Conservation (phyloP, 805 yeast genomes). For the Kurtzmaniella fragi region DNA sequence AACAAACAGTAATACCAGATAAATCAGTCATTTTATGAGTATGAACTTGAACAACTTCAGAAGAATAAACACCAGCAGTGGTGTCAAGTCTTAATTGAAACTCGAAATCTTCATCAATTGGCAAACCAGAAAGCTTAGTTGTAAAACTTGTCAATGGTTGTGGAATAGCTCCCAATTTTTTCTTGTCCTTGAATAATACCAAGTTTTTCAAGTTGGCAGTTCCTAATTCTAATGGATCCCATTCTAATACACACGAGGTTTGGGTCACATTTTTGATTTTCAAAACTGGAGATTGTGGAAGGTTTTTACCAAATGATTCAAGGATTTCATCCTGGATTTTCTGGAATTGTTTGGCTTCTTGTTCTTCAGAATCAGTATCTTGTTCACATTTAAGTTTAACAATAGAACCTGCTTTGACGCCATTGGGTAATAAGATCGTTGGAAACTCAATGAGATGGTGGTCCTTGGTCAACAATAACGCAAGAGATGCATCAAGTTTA, state of each 20-base stretch:
- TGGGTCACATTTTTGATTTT: conserved; percentile 79
- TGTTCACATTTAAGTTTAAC: conserved; percentile 81
- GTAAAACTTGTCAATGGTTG: conserved; percentile 73
- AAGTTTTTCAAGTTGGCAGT: conserved; percentile 75
- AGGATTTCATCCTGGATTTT: conserved; percentile 69
- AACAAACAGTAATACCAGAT: conserved; percentile 84
- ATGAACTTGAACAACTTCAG: conserved; percentile 62
- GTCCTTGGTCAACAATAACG: conserved; percentile 81
- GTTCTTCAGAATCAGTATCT: conserved; percentile 59
- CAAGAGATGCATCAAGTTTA: conserved; percentile 90
- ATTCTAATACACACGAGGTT: conserved; percentile 89
- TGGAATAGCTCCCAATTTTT: conserved; percentile 77
- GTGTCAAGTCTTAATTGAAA: conserved; percentile 81
- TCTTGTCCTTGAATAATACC: conserved; percentile 68
- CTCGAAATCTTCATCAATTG: conserved; percentile 75
- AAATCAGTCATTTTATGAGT: conserved; percentile 97
- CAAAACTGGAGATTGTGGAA: conserved; percentile 69
- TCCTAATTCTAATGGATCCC: conserved; percentile 86
- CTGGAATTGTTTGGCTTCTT: conserved; percentile 56
- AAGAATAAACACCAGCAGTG: conserved; percentile 79
- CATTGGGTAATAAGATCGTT: conserved; percentile 85
- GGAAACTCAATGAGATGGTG: conserved; percentile 96
- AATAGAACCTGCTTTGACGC: conserved; percentile 88
- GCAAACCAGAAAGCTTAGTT: conserved; percentile 86
- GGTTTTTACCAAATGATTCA: conserved; percentile 62